Evolutionary conservation across 176 grass and related monocot genomes (phyloP).

Genomic region (Alopecurus myosuroides): DNA sequence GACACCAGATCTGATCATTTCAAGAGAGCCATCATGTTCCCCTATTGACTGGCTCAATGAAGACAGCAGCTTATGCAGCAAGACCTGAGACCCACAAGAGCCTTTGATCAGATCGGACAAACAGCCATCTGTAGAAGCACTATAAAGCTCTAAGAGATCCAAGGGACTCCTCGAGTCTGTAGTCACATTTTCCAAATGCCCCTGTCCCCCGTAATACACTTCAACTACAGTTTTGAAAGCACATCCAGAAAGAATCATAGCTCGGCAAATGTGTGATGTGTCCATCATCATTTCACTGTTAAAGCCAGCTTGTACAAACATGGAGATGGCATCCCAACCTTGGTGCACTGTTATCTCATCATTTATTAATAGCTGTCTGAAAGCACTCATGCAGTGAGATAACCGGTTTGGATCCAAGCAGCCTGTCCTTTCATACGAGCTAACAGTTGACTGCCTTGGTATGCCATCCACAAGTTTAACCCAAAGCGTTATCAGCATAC

Average conservation of each 20-base stretch:
- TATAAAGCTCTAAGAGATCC: conserved; percentile 69
- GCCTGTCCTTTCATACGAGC: conserved; percentile 34
- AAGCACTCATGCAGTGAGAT: conserved; percentile 54
- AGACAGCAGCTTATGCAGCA: conserved; percentile 65
- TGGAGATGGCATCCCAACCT: conserved; percentile 71
- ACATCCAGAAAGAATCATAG: conserved; percentile 82
- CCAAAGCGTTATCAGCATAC: conserved; percentile 65
- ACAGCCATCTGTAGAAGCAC: conserved; percentile 36
- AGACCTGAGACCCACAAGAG: conserved; percentile 30
- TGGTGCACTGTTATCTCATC: conserved; percentile 67
- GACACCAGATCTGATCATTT: conserved; percentile 62
- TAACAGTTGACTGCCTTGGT: conserved; percentile 27
- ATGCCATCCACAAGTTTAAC: conserved; percentile 64
- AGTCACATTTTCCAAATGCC: conserved; percentile 27
- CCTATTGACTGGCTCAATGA: conserved; percentile 58
- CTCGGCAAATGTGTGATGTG: conserved; percentile 60
- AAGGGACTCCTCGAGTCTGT: conserved; percentile 32
- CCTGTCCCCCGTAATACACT: conserved; percentile 51
- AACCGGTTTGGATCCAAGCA: conserved; percentile 39
- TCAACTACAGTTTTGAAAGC: conserved; percentile 59
- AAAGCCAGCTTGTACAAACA: conserved; percentile 56
- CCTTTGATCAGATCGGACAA: conserved; percentile 44
- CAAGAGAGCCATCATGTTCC: conserved; percentile 53
- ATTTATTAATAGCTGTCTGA: conserved; percentile 59
- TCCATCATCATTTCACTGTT: conserved; percentile 40